Percentiles rank a stretch among this genome's conserved stretches.
These are phyloP conservation scores for Coemansia sp. DNA, from an alignment of 192 early-diverging fungal genomes.

Conservation along the genomic window DNA sequence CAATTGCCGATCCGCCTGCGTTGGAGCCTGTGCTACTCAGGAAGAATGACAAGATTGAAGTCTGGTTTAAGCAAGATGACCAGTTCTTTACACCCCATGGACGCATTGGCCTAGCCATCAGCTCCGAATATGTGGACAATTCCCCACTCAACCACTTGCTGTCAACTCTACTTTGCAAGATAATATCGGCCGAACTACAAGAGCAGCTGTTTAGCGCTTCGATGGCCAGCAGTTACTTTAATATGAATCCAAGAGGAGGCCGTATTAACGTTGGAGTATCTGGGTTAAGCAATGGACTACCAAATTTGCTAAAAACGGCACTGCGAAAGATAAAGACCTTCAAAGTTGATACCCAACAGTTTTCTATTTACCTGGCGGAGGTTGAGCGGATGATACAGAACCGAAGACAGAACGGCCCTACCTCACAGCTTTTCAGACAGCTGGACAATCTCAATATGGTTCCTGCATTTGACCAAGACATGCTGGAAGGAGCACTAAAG, in stretches of 20 bases:
- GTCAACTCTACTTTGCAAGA: background rate
- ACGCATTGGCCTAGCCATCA: slow-evolving; percentile 63
- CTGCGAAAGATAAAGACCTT: slow-evolving; percentile 63
- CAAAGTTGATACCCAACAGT: slow-evolving; percentile 63
- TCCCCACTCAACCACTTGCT: background rate
- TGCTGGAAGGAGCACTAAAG: slow-evolving; percentile 63
- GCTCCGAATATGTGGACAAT: background rate
- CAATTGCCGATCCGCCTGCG: background rate
- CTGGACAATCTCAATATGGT: background rate
- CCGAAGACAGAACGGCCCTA: too few relatives aligned
- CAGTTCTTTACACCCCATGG: slow-evolving; percentile 86
- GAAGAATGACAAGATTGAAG: slow-evolving; percentile 35
- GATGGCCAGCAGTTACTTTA: slow-evolving; percentile 72
- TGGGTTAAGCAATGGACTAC: slow-evolving; percentile 86
- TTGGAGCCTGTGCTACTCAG: slow-evolving; percentile 21
- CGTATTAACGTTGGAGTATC: slow-evolving; percentile 62
- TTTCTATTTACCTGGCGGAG: slow-evolving; percentile 42
- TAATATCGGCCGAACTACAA: slow-evolving; percentile 51
- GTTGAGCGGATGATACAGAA: background rate
- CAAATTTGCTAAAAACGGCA: slow-evolving; percentile 66
- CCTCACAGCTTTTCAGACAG: too few relatives aligned
- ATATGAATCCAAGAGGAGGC: slow-evolving; percentile 61
- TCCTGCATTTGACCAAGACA: slow-evolving; percentile 61
- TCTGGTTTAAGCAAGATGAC: slow-evolving; percentile 95
- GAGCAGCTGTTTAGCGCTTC: slow-evolving; percentile 80